These are phyloP conservation scores for Nakazawaea ernobii DNA, from an alignment of 805 yeast species.

Conservation along the genomic window DNA sequence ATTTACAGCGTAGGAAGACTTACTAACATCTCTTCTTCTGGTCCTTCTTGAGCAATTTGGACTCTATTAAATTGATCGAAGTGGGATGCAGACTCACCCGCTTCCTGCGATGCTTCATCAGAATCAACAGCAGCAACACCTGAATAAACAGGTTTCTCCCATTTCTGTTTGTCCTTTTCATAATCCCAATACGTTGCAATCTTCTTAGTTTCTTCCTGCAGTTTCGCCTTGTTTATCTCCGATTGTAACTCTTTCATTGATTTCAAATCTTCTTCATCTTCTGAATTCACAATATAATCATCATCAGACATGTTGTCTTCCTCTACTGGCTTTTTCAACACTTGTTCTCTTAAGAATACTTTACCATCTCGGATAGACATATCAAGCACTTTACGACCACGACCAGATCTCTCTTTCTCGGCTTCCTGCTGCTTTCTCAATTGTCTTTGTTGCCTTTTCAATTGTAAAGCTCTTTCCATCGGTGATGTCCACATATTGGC, in stretches of 20 bases:
- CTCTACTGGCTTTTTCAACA: conserved; percentile 14
- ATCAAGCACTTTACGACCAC: conserved; percentile 69
- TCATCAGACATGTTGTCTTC: conserved; percentile 25
- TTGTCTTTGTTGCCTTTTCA: conserved; percentile 80
- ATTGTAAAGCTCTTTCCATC: conserved; percentile 78
- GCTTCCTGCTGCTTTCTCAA: conserved; percentile 56
- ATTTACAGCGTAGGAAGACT: conserved; percentile 16
- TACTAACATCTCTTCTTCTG: conserved; percentile 15
- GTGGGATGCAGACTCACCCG: background rate
- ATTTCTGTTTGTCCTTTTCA: conserved; percentile 45
- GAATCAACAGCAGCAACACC: conserved; percentile 7
- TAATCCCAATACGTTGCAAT: conserved; percentile 53
- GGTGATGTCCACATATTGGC: conserved; percentile 80
- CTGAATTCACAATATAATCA: conserved; percentile 24
- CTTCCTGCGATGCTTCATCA: background rate
- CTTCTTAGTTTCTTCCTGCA: conserved; percentile 25
- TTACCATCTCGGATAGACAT: conserved; percentile 79
- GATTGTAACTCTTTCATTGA: conserved; percentile 28
- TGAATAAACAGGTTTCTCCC: conserved; percentile 38
- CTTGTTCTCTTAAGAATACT: conserved; percentile 55
- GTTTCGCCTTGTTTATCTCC: conserved; percentile 26
- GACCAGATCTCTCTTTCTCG: conserved; percentile 57
- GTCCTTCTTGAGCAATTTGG: background rate
- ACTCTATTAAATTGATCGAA: conserved; percentile 1
- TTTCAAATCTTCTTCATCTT: conserved; percentile 32